A percentile compares a stretch with the other conserved stretches of the same genome.
Evolutionary conservation across 352 stramenopile species (phyloP).

Genomic region (Blastocystis sp.): DNA sequence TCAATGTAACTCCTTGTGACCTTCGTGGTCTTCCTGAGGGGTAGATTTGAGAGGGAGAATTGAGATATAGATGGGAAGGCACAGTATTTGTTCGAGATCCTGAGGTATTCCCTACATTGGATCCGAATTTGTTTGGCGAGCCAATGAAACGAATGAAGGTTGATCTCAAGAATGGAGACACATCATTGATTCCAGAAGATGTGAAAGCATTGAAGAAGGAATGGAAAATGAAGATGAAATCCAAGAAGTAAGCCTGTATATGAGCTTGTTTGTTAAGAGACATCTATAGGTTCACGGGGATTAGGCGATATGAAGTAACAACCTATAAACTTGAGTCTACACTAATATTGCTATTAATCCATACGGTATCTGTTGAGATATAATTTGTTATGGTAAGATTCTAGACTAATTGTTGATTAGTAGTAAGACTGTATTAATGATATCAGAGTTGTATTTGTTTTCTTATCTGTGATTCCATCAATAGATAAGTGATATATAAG

Average conservation of each 20-base stretch:
- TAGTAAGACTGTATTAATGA: too few species aligned
- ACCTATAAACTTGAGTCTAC: too few species aligned
- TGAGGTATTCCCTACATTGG: conserved; percentile 18
- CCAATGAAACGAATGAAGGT: conserved; percentile 55
- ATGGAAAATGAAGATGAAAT: conserved; percentile 23
- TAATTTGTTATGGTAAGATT: too few species aligned
- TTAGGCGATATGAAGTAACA: too few species aligned
- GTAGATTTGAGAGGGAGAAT: background rate
- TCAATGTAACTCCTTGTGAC: conserved; percentile 40
- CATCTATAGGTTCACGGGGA: too few species aligned
- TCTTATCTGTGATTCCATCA: too few species aligned
- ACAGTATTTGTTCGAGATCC: conserved; percentile 14
- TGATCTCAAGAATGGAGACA: background rate
- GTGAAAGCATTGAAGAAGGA: conserved; percentile 51
- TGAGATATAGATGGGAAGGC: conserved; percentile 46
- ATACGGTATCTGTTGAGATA: too few species aligned
- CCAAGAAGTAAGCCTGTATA: conserved; percentile 17
- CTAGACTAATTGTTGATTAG: too few species aligned
- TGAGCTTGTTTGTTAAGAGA: background rate
- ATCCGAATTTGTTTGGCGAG: conserved; percentile 29
- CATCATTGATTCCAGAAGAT: conserved; percentile 18
- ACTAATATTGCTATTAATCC: too few species aligned
- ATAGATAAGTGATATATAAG: too few species aligned
- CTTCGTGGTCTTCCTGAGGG: background rate
- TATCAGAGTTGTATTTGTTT: too few species aligned